Evolutionary conservation across 192 early-diverging fungal species (phyloP).

Genomic region (Rhizophagus clarus): DNA sequence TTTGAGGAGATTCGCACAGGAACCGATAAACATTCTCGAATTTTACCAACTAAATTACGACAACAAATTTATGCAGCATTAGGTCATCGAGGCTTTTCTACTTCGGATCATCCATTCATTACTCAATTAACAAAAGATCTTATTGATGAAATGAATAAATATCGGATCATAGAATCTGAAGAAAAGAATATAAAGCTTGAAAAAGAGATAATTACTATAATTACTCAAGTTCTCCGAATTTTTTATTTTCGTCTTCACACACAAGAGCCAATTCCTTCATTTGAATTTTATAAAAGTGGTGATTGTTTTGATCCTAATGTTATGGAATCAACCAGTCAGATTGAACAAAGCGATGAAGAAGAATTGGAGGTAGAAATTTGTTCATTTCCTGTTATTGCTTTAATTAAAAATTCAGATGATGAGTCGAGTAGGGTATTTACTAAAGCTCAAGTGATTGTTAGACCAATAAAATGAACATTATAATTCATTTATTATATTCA

Average conservation of each 20-base stretch:
- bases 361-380: slow-evolving; percentile 24
- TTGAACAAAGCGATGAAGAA: neutral
- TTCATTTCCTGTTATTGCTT: neutral
- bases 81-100: neutral
- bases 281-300: neutral
- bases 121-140: neutral
- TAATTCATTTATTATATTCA: neutral
- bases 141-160: neutral
- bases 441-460: slow-evolving; percentile 16
- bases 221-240: neutral
- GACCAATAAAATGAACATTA: neutral
- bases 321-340: neutral
- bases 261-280: neutral
- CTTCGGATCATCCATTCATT: slow-evolving; percentile 11
- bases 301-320: neutral
- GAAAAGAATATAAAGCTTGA: neutral
- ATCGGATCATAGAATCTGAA: neutral
- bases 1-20: neutral
- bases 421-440: neutral
- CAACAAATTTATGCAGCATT: slow-evolving; percentile 23
- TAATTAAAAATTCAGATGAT: neutral
- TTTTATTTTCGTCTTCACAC: slow-evolving; percentile 15
- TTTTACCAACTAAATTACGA: slow-evolving; percentile 24
- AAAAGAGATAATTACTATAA: neutral
- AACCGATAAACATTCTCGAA: neutral